phyloP scores from a whole-genome alignment of 345 rosid species.

The Physaria fendleri region DNA sequence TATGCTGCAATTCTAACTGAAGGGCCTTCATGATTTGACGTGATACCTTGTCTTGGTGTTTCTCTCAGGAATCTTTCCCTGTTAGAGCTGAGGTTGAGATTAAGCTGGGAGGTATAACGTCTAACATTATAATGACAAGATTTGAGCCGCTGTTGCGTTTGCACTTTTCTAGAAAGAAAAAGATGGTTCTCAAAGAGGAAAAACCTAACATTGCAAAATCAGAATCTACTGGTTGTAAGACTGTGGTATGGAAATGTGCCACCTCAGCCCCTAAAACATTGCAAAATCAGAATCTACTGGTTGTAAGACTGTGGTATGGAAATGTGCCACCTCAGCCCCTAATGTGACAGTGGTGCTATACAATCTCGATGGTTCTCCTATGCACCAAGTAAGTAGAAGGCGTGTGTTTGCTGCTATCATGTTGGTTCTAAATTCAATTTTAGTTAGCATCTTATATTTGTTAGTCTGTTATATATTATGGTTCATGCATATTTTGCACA shows the following conservation, averaged over 20 bases:
- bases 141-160: constrained; percentile 71
- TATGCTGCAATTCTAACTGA: neutral
- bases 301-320: constrained; percentile 66
- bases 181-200: constrained; percentile 64
- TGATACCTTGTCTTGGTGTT: constrained; percentile 10
- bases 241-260: constrained; percentile 76
- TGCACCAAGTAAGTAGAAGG: constrained; percentile 66
- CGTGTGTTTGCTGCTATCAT: neutral
- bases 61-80: constrained; percentile 59
- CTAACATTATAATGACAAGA: constrained; percentile 60
- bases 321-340: constrained; percentile 75
- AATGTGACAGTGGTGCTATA: constrained; percentile 63
- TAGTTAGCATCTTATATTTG: neutral
- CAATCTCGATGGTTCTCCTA: constrained; percentile 45
- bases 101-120: constrained; percentile 72
- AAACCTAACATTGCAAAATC: constrained; percentile 37
- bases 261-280: constrained; percentile 45
- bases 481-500: neutral
- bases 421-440: neutral
- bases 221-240: constrained; percentile 44
- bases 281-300: constrained; percentile 48
- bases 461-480: neutral
- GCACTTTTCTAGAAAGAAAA: constrained; percentile 60
- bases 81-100: constrained; percentile 80
- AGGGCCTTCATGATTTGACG: constrained; percentile 7